Conservation (phyloP, 2,329 filamentous ascomycete species). For the Neobulgaria alba region DNA sequence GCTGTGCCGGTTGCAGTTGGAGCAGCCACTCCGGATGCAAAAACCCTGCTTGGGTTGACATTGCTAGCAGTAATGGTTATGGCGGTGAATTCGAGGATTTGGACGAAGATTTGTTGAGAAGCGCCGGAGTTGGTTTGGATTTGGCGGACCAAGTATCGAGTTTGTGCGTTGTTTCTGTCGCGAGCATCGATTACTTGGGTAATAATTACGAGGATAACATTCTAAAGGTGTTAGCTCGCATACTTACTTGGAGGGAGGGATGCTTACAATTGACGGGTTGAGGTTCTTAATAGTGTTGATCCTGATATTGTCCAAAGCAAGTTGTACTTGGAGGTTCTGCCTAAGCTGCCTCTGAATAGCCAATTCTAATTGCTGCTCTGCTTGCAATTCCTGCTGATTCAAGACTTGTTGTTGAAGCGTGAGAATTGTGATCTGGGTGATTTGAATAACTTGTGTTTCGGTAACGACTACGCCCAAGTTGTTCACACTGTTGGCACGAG, state of each 20-base stretch:
- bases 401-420: slow-evolving; percentile 6
- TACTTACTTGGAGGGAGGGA: not conserved
- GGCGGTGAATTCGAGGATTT: slow-evolving; percentile 12
- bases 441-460: slow-evolving; percentile 12
- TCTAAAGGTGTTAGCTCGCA: slow-evolving; percentile 16
- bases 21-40: not conserved
- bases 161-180: slow-evolving; percentile 12
- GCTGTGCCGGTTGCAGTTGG: not conserved
- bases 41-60: not conserved
- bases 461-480: slow-evolving; percentile 9
- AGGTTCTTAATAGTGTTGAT: slow-evolving; percentile 23
- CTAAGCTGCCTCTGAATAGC: slow-evolving; percentile 16
- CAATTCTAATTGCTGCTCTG: slow-evolving; percentile 10
- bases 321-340: slow-evolving; percentile 13
- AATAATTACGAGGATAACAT: slow-evolving; percentile 24
- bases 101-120: slow-evolving; percentile 13
- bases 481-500: slow-evolving; percentile 6
- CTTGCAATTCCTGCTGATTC: slow-evolving; percentile 7
- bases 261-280: slow-evolving; percentile 22
- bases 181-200: slow-evolving; percentile 22
- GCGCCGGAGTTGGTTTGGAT: slow-evolving; percentile 17
- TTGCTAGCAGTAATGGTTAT: slow-evolving; percentile 7
- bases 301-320: slow-evolving; percentile 24
- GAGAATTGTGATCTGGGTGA: slow-evolving; percentile 12
- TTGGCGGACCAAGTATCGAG: slow-evolving; percentile 22